These are phyloP conservation scores for Warburgia ugandensis DNA, from an alignment of 164 flowering plant genomes.

Conservation along the genomic window DNA sequence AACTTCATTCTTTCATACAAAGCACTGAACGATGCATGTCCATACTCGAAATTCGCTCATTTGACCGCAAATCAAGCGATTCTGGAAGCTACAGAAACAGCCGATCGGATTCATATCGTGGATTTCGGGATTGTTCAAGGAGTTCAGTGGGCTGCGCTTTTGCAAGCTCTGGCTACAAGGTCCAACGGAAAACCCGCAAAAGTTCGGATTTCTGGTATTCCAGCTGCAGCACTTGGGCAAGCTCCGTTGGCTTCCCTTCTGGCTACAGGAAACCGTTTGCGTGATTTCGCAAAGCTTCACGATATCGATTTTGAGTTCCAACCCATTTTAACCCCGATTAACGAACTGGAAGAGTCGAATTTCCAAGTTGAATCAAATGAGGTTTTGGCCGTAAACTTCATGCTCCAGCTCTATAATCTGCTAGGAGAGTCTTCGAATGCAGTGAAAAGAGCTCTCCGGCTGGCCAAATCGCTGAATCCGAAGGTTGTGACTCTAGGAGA, in stretches of 20 bases:
- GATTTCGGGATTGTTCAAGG: constrained; percentile 93
- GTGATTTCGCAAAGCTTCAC: constrained; percentile 62
- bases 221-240: constrained; percentile 52
- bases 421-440: constrained; percentile 45
- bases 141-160: constrained; percentile 84
- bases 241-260: constrained; percentile 38
- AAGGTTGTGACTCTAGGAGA: constrained; percentile 75
- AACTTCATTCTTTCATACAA: constrained; percentile 67
- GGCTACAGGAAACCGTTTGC: constrained; percentile 72
- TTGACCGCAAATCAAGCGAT: constrained; percentile 94
- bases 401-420: constrained; percentile 77
- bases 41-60: constrained; percentile 81
- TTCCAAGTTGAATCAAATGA: constrained; percentile 58
- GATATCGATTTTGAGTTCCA: constrained; percentile 73
- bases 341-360: constrained; percentile 46
- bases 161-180: constrained; percentile 83
- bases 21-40: constrained; percentile 85
- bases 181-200: constrained; percentile 51
- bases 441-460: constrained; percentile 41
- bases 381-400: constrained; percentile 69
- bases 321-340: constrained; percentile 51
- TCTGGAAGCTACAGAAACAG: constrained; percentile 68
- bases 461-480: constrained; percentile 68
- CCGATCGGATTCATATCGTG: constrained; percentile 66
- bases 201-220: constrained; percentile 76